These are phyloP conservation scores for Aspergillus versicolor DNA, from an alignment of 2,329 filamentous ascomycete species.

Conservation along the genomic window DNA sequence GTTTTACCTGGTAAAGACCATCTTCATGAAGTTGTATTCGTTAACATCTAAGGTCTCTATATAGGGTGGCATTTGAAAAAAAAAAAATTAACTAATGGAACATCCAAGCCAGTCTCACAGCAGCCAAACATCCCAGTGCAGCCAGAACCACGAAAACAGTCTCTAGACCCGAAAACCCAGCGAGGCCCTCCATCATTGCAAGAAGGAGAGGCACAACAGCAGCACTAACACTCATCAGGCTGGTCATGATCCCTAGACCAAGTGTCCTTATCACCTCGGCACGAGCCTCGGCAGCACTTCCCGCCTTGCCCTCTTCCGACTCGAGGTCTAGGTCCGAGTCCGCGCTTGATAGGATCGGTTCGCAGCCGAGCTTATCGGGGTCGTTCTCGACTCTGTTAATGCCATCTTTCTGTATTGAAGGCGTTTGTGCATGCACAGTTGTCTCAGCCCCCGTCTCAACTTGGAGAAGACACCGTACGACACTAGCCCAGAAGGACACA, in stretches of 20 bases:
- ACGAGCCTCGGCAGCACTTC: background rate
- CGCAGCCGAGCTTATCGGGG: background rate
- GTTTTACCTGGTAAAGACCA: background rate
- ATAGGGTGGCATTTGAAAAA: too few species aligned
- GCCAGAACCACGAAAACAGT: conserved; percentile 5
- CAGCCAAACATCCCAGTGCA: background rate
- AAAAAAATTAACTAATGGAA: too few species aligned
- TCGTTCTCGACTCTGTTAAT: background rate
- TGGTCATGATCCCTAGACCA: conserved; percentile 7
- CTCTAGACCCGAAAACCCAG: conserved; percentile 2
- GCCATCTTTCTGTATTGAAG: background rate
- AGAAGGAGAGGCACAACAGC: background rate
- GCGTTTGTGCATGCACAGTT: background rate
- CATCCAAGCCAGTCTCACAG: background rate
- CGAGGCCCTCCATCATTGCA: background rate
- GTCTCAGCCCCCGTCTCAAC: background rate
- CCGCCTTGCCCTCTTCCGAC: background rate
- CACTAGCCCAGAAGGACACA: conserved; percentile 3
- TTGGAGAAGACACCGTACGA: background rate
- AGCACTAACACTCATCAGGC: conserved; percentile 5
- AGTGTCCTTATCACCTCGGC: background rate
- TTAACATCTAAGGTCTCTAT: too few species aligned
- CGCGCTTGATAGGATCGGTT: background rate
- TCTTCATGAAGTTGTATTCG: too few species aligned
- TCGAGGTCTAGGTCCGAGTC: background rate